These are phyloP conservation scores for Incumbomyces lentus DNA, from an alignment of 2,329 filamentous ascomycete species.

Conservation along the genomic window DNA sequence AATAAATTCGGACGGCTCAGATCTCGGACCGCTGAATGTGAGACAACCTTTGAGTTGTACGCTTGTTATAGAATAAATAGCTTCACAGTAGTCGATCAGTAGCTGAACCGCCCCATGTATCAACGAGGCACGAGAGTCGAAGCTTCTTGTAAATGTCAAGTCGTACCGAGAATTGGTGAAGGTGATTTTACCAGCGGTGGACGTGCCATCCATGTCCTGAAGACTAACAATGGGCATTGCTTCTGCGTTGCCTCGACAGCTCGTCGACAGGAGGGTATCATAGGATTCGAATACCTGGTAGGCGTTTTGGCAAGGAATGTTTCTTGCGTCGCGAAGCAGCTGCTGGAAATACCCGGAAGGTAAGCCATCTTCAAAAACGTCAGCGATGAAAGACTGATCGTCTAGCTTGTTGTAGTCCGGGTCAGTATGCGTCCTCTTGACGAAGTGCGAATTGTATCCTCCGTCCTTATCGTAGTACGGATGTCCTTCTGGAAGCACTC, in stretches of 20 bases:
- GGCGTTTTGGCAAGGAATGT: too few species aligned
- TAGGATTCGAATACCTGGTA: not conserved
- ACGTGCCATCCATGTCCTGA: not conserved
- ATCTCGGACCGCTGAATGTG: not conserved
- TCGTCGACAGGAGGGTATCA: not conserved
- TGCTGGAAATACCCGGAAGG: not conserved
- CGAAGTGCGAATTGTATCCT: not conserved
- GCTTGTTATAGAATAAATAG: not conserved
- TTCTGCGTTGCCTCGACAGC: slow-evolving; percentile 1
- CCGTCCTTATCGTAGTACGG: not conserved
- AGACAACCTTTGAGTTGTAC: not conserved
- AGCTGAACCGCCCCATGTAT: not conserved
- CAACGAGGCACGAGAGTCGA: not conserved
- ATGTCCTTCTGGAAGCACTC: not conserved
- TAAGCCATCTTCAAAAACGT: not conserved
- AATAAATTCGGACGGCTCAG: not conserved
- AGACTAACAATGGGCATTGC: not conserved
- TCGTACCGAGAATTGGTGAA: not conserved
- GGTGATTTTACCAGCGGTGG: not conserved
- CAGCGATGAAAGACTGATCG: not conserved
- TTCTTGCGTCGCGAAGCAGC: too few species aligned
- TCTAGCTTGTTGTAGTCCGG: not conserved
- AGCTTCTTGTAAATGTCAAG: not conserved
- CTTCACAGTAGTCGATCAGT: not conserved
- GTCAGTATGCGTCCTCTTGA: not conserved